These are phyloP conservation scores for Tricholoma sp. DNA, from an alignment of 768 basidiomycete genomes.

Conservation along the genomic window DNA sequence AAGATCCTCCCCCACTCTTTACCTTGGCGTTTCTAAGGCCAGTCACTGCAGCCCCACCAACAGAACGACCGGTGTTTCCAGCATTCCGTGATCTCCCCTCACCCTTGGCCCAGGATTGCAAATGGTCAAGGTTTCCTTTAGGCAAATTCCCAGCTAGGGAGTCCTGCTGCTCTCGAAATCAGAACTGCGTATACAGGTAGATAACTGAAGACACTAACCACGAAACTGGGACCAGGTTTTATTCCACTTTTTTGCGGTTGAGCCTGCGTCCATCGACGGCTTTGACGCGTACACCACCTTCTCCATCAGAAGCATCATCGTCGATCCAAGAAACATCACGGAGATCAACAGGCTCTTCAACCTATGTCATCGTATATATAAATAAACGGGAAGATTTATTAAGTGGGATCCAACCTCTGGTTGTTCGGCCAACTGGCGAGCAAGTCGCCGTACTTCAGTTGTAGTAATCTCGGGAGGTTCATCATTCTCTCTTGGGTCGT, in stretches of 20 bases:
- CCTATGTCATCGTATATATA: slow-evolving; percentile 7
- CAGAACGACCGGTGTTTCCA: slow-evolving; percentile 51
- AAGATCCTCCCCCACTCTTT: slow-evolving; percentile 37
- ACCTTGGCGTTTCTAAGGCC: slow-evolving; percentile 37
- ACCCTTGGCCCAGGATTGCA: slow-evolving; percentile 45
- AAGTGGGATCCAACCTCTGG: slow-evolving; percentile 10
- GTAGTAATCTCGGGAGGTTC: slow-evolving; percentile 20
- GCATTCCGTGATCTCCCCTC: slow-evolving; percentile 38
- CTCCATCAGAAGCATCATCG: slow-evolving; percentile 27
- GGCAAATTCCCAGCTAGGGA: slow-evolving; percentile 5
- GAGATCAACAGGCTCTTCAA: slow-evolving; percentile 23
- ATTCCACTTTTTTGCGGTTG: slow-evolving; percentile 9
- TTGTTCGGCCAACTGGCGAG: slow-evolving; percentile 19
- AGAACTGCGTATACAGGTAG: neutral
- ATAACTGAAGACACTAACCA: slow-evolving; percentile 14
- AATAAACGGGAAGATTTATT: neutral
- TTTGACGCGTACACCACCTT: slow-evolving; percentile 27
- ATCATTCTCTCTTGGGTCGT: slow-evolving; percentile 28
- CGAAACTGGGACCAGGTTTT: slow-evolving; percentile 23
- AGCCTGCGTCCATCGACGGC: slow-evolving; percentile 12
- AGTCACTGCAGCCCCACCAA: slow-evolving; percentile 57
- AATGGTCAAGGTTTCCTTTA: slow-evolving; percentile 17
- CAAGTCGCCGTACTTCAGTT: slow-evolving; percentile 20
- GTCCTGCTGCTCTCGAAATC: slow-evolving; percentile 1
- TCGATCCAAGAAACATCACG: slow-evolving; percentile 37